phyloP scores from a whole-genome alignment of 78 protist genomes.

The Speleostelium caveatum region DNA sequence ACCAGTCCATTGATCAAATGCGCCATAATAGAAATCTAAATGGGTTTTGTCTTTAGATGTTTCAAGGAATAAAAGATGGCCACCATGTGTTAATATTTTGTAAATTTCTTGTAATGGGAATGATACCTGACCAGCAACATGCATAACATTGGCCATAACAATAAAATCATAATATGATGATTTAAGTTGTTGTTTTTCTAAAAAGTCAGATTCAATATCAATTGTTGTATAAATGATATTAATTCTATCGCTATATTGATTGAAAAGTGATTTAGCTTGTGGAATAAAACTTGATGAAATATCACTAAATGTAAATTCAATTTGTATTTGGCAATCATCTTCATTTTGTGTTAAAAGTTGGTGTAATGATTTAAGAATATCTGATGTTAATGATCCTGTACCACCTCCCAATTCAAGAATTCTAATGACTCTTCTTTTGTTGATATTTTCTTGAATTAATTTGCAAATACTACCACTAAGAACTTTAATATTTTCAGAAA shows the following conservation, averaged over 20 bases:
- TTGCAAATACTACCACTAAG: too few species aligned
- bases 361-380: too few species aligned
- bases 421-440: background rate
- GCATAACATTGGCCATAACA: slow-evolving; percentile 15
- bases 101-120: background rate
- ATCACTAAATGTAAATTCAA: slow-evolving; percentile 8
- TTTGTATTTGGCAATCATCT: slow-evolving; percentile 2
- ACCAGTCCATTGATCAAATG: too few species aligned
- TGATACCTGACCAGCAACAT: background rate
- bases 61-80: background rate
- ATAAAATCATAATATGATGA: slow-evolving; percentile 5
- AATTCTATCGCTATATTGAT: too few species aligned
- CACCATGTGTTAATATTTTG: background rate
- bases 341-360: too few species aligned
- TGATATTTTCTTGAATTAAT: background rate
- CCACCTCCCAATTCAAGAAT: slow-evolving; percentile 25
- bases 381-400: slow-evolving; percentile 1
- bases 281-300: too few species aligned
- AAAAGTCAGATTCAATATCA: too few species aligned
- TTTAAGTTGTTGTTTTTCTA: background rate
- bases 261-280: too few species aligned
- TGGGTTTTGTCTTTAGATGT: background rate
- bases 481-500: too few species aligned
- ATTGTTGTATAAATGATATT: too few species aligned
- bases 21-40: background rate